A percentile compares a stretch with the other conserved stretches of the same genome.
phyloP scores from a whole-genome alignment of 441 rosid species.

The Gossypium gossypioides region DNA sequence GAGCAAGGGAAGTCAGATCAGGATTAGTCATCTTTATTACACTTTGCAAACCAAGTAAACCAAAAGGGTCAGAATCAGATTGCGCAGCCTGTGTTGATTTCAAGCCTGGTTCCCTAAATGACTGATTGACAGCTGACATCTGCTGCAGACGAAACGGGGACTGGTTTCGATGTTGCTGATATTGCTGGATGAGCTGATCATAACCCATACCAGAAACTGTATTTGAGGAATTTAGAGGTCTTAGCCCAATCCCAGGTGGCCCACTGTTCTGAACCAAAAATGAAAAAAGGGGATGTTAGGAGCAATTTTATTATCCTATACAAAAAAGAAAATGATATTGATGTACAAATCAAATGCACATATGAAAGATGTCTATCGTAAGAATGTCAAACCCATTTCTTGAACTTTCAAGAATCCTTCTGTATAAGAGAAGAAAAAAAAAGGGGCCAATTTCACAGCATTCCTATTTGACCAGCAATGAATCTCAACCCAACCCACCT shows the following conservation, averaged over 20 bases:
- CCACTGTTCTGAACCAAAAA: slow-evolving; percentile 53
- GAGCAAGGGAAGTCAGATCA: slow-evolving; percentile 77
- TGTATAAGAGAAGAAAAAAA: not conserved
- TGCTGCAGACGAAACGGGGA: slow-evolving; percentile 78
- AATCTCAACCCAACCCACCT: not conserved
- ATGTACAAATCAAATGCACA: not conserved
- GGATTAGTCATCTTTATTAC: slow-evolving; percentile 75
- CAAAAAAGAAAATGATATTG: not conserved
- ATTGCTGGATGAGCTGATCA: slow-evolving; percentile 75
- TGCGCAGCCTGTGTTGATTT: slow-evolving; percentile 62
- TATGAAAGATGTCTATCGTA: not conserved
- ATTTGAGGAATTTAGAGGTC: slow-evolving; percentile 74
- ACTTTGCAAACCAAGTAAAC: slow-evolving; percentile 78
- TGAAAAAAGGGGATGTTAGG: slow-evolving; percentile 3
- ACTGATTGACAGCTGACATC: slow-evolving; percentile 64
- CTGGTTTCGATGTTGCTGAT: slow-evolving; percentile 73
- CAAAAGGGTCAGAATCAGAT: slow-evolving; percentile 72
- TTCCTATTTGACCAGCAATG: not conserved
- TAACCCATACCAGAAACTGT: slow-evolving; percentile 57
- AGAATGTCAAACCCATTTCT: slow-evolving; percentile 4
- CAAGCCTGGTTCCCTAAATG: slow-evolving; percentile 75
- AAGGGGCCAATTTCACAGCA: not conserved
- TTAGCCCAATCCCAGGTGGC: slow-evolving; percentile 71
- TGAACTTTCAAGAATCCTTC: not conserved
- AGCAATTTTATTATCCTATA: not conserved